Evolutionary conservation across 306 rosid genomes (phyloP).

Genomic region (Quillaja saponaria): DNA sequence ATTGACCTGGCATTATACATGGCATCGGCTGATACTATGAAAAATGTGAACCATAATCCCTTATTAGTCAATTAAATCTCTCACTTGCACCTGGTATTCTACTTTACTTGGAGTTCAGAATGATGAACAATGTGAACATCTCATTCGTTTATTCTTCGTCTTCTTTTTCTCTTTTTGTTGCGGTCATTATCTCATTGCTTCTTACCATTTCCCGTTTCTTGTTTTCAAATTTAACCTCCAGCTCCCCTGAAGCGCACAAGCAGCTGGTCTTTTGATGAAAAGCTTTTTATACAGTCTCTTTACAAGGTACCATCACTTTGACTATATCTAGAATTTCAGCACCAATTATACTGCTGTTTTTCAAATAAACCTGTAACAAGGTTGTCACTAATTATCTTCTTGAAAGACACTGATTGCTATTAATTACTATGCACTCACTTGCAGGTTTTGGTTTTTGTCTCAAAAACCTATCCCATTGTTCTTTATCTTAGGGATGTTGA

Average conservation of each 20-base stretch:
- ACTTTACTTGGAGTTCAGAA: too few relatives aligned
- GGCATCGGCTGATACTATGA: too few relatives aligned
- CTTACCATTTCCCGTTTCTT: constrained; percentile 1
- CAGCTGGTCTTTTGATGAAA: constrained; percentile 95
- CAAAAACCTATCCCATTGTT: constrained; percentile 76
- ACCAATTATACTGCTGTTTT: not conserved
- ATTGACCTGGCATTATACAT: too few relatives aligned
- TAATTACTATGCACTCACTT: constrained; percentile 29
- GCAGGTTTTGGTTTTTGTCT: constrained; percentile 72
- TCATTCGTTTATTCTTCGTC: too few relatives aligned
- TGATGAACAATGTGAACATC: too few relatives aligned
- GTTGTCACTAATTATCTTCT: not conserved
- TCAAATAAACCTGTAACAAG: constrained; percentile 1
- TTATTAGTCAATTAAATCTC: too few relatives aligned
- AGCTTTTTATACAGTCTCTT: constrained; percentile 75
- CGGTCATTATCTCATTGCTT: not conserved
- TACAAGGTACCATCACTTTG: constrained; percentile 59
- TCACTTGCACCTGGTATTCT: too few relatives aligned
- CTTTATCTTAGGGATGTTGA: constrained; percentile 83
- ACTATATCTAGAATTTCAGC: constrained; percentile 3
- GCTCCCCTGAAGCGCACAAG: constrained; percentile 67
- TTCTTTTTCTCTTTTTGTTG: not conserved
- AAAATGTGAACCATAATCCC: too few relatives aligned
- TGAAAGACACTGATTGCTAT: constrained; percentile 11
- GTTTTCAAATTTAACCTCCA: constrained; percentile 31